These are phyloP conservation scores for Croton laevigatus DNA, from an alignment of 441 rosid genomes.

Conservation along the genomic window DNA sequence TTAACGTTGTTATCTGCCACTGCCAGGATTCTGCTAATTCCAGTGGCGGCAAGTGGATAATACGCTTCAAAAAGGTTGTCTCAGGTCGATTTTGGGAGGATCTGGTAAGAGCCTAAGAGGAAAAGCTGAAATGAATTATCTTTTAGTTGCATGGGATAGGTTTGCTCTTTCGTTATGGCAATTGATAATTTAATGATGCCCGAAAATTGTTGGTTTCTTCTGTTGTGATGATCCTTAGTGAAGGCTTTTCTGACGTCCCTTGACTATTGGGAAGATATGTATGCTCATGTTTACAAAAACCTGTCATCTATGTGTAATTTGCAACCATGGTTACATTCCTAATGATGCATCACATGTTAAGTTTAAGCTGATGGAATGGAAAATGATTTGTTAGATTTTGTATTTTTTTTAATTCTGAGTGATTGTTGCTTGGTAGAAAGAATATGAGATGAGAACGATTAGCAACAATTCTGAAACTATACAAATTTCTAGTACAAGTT, in stretches of 20 bases:
- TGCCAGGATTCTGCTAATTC: constrained; percentile 89
- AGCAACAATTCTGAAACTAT: background rate
- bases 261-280: background rate
- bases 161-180: background rate
- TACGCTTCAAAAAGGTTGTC: constrained; percentile 84
- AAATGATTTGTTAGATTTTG: background rate
- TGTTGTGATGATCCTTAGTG: background rate
- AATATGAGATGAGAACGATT: background rate
- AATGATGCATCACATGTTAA: background rate
- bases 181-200: background rate
- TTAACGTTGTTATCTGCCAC: constrained; percentile 29
- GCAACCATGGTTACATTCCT: no score
- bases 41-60: constrained; percentile 98
- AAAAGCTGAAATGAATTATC: constrained; percentile 8
- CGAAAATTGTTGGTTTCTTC: constrained; percentile 3
- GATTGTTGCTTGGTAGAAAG: constrained; percentile 1
- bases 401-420: background rate
- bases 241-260: background rate
- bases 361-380: background rate
- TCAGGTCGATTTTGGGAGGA: constrained; percentile 99
- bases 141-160: background rate
- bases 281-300: no score
- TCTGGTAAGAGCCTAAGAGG: constrained; percentile 84
- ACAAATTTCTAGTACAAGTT: background rate
- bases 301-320: no score